A percentile compares a stretch with the other conserved stretches of the same genome.
Conservation (phyloP, 1,284 basidiomycete genomes). For the Bondarzewia mesenterica region DNA sequence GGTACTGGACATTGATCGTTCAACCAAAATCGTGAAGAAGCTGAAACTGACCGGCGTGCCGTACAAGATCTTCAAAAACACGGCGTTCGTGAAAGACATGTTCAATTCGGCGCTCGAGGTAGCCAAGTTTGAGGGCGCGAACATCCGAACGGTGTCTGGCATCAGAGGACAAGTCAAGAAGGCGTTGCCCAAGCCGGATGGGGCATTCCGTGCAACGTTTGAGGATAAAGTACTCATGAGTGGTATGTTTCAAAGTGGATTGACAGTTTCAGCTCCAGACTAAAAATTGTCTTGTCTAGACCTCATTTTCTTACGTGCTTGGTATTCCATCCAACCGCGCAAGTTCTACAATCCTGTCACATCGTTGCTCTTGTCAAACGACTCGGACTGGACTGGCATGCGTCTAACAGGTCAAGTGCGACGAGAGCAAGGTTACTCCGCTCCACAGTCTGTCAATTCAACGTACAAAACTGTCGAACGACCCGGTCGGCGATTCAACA, state of each 20-base stretch:
- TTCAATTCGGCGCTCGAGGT: conserved; percentile 90
- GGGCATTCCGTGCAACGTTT: conserved; percentile 93
- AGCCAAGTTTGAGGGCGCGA: conserved; percentile 97
- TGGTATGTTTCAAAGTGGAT: conserved; percentile 45
- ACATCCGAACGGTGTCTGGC: conserved; percentile 91
- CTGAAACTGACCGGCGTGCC: conserved; percentile 93
- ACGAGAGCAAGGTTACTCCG: conserved; percentile 76
- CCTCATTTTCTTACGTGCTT: conserved; percentile 92
- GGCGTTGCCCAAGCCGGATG: conserved; percentile 88
- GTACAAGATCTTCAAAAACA: conserved; percentile 98
- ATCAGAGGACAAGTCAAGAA: conserved; percentile 97
- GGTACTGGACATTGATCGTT: conserved; percentile 87
- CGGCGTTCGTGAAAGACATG: conserved; percentile 98
- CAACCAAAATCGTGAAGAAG: conserved; percentile 96
- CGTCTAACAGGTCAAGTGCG: conserved; percentile 91
- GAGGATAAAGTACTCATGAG: conserved; percentile 98
- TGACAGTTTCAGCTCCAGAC: conserved; percentile 1
- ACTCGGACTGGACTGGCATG: conserved; percentile 85
- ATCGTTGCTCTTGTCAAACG: conserved; percentile 78
- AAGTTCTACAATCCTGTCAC: conserved; percentile 98
- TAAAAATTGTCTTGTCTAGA: conserved; percentile 43
- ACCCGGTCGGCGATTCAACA: conserved; percentile 81
- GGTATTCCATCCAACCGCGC: conserved; percentile 93
- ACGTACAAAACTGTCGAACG: conserved; percentile 83
- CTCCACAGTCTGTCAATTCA: conserved; percentile 80